A percentile compares a stretch with the other conserved stretches of the same genome.
These are phyloP conservation scores for Klebsormidium nitens DNA, from an alignment of 139 green algal genomes.

Conservation along the genomic window DNA sequence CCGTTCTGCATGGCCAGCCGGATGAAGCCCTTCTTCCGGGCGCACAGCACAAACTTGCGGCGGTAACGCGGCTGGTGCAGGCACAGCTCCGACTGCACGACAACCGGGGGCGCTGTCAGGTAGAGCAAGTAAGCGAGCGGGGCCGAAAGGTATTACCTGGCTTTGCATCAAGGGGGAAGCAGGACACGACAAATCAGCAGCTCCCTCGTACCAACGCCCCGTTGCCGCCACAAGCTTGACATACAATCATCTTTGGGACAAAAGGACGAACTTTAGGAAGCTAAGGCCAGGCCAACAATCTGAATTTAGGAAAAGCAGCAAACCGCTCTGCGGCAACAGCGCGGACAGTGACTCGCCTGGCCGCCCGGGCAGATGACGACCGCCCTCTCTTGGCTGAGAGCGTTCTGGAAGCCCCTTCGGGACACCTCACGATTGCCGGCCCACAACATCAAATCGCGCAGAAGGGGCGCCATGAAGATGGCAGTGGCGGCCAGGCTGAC, in stretches of 20 bases:
- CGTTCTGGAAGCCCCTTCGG: conserved; percentile 10
- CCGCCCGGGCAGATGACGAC: conserved; percentile 33
- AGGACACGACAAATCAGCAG: no score
- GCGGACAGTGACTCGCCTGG: conserved; percentile 19
- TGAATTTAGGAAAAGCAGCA: no score
- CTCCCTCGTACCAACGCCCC: no score
- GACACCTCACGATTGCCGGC: conserved; percentile 38
- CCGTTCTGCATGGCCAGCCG: conserved; percentile 32
- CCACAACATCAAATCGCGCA: conserved; percentile 45
- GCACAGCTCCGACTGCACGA: conserved; percentile 28
- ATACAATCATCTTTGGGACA: no score
- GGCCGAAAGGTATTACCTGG: no score
- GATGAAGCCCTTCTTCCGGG: conserved; percentile 45
- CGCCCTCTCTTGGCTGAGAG: conserved; percentile 15
- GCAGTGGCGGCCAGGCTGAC: conserved; percentile 28
- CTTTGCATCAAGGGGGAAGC: no score
- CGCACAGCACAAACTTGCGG: conserved; percentile 23
- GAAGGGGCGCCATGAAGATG: conserved; percentile 43
- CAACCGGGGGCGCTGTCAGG: no score
- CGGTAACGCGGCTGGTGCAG: conserved; percentile 2
- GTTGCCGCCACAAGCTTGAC: no score
- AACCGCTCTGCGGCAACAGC: no score
- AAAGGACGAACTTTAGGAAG: no score
- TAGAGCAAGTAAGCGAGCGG: no score
- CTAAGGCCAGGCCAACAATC: no score